Conservation (phyloP, 177 flowering plant genomes). For the Vitis hybrid region DNA sequence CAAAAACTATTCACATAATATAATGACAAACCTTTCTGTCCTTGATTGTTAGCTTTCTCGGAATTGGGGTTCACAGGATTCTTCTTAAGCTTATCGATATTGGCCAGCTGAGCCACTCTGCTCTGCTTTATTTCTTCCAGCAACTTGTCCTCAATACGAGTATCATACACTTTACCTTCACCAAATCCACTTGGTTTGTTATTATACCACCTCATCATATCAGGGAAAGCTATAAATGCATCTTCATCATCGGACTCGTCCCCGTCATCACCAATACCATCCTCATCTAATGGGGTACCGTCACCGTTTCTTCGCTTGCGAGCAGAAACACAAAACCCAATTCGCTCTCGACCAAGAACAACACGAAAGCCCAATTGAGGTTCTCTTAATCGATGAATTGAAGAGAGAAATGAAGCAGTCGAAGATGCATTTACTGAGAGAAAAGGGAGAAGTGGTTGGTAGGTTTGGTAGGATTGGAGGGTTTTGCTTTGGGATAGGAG, state of each 20-base stretch:
- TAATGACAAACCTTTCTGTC: constrained; percentile 38
- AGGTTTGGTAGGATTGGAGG: constrained; percentile 12
- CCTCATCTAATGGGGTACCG: constrained; percentile 21
- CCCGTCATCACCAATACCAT: constrained; percentile 24
- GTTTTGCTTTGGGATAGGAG: constrained; percentile 18
- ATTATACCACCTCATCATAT: constrained; percentile 41
- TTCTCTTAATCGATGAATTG: neutral
- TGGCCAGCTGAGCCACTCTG: constrained; percentile 67
- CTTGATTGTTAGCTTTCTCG: constrained; percentile 17
- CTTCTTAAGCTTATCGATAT: constrained; percentile 62
- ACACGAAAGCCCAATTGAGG: constrained; percentile 18
- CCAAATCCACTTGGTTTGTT: constrained; percentile 86
- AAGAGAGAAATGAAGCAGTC: neutral
- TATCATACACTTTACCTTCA: constrained; percentile 79
- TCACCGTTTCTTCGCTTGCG: constrained; percentile 24
- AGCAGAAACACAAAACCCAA: constrained; percentile 34
- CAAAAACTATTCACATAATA: neutral
- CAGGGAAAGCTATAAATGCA: neutral
- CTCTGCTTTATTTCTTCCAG: constrained; percentile 78
- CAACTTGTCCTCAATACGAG: constrained; percentile 75
- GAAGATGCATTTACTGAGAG: constrained; percentile 11
- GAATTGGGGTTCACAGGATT: constrained; percentile 24
- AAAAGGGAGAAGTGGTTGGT: neutral
- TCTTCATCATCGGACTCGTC: constrained; percentile 32
- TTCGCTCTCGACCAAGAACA: constrained; percentile 18